phyloP scores from a whole-genome alignment of 192 early-diverging fungal genomes.

The Glomus cerebriforme region DNA sequence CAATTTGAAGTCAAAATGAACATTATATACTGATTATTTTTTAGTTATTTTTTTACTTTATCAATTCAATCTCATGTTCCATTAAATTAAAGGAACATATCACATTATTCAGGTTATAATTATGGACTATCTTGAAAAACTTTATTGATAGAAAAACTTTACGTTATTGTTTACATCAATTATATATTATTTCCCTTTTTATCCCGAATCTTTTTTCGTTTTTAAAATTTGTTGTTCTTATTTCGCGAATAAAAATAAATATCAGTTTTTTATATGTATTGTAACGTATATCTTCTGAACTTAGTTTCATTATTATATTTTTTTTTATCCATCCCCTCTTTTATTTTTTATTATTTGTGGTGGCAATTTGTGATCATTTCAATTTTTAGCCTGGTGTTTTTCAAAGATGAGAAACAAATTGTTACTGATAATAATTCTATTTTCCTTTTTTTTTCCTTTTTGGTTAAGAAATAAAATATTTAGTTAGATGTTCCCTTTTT shows the following conservation, averaged over 20 bases:
- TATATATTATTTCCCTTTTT: neutral
- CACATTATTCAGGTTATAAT: neutral
- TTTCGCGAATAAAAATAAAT: neutral
- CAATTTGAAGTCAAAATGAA: neutral
- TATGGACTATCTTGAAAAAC: neutral
- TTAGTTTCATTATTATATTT: neutral
- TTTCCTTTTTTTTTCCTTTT: neutral
- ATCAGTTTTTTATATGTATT: neutral
- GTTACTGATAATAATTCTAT: neutral
- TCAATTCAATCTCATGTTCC: neutral
- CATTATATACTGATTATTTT: neutral
- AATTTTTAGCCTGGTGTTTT: neutral
- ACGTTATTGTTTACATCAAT: neutral
- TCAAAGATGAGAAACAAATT: neutral
- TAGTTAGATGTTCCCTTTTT: neutral
- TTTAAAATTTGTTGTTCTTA: neutral
- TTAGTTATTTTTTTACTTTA: neutral
- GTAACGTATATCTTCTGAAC: neutral
- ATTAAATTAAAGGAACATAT: neutral
- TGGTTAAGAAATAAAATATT: neutral
- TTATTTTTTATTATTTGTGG: neutral
- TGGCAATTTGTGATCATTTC: neutral
- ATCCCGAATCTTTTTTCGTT: neutral
- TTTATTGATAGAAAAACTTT: neutral
- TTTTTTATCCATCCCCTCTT: neutral